These are phyloP conservation scores for Schwanniomyces etchellsii DNA, from an alignment of 1,139 yeast genomes.

Conservation along the genomic window DNA sequence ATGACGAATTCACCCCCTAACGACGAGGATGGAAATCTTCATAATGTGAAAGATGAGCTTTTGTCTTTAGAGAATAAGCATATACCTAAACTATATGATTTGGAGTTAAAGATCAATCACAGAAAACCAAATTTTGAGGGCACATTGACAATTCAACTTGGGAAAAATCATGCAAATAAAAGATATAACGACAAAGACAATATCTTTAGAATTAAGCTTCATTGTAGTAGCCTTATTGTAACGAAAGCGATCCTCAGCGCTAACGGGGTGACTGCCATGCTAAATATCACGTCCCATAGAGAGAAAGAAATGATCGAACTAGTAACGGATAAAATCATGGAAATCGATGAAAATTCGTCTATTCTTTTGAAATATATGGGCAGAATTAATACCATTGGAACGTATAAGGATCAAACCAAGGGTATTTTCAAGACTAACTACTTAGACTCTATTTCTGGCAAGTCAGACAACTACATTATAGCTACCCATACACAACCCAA, in stretches of 20 bases:
- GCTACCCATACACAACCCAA: constrained; percentile 72
- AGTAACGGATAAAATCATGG: constrained; percentile 10
- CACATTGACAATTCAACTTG: constrained; percentile 27
- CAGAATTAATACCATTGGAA: constrained; percentile 47
- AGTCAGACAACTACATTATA: constrained; percentile 42
- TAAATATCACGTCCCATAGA: constrained; percentile 32
- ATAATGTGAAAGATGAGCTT: constrained; percentile 3
- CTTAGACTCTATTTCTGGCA: constrained; percentile 43
- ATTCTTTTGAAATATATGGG: constrained; percentile 38
- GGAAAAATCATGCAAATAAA: constrained; percentile 11
- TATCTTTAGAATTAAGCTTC: constrained; percentile 18
- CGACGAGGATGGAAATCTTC: neutral
- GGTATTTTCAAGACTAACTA: constrained; percentile 70
- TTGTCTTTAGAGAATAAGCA: constrained; percentile 24
- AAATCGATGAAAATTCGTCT: constrained; percentile 3
- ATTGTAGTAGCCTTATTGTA: constrained; percentile 24
- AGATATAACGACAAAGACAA: constrained; percentile 16
- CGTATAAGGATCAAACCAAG: constrained; percentile 50
- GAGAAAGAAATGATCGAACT: constrained; percentile 26
- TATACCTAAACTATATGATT: constrained; percentile 39
- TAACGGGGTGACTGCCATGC: constrained; percentile 11
- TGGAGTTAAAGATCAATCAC: constrained; percentile 40
- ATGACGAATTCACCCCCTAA: neutral
- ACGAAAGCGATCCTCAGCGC: constrained; percentile 17
- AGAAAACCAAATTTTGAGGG: constrained; percentile 55